Percentiles rank a stretch among this genome's conserved stretches.
Conservation (phyloP, 345 rosid species). For the Cochlearia excelsa region DNA sequence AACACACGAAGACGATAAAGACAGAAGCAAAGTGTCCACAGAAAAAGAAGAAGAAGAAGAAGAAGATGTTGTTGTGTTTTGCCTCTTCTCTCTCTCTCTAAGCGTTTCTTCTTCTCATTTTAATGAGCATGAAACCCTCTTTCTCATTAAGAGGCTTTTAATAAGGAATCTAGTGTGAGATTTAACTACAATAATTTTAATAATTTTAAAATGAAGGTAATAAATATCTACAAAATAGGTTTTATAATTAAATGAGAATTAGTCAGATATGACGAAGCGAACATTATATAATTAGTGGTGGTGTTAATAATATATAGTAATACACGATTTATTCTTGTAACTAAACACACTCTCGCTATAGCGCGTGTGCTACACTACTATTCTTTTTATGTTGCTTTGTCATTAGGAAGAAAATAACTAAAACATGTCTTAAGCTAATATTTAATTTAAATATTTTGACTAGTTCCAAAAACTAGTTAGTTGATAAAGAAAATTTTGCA, state of each 20-base stretch:
- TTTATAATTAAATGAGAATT: constrained; percentile 32
- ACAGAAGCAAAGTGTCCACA: constrained; percentile 21
- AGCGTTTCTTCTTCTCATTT: constrained; percentile 1
- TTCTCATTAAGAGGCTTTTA: constrained; percentile 29
- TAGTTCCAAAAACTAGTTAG: too few relatives aligned
- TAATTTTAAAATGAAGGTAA: not conserved
- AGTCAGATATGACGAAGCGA: constrained; percentile 40
- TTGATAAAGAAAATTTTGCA: too few relatives aligned
- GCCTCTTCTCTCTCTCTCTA: constrained; percentile 24
- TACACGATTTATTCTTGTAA: constrained; percentile 9
- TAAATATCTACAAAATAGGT: not conserved
- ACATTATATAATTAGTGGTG: constrained; percentile 37
- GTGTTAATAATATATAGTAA: constrained; percentile 1
- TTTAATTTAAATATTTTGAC: too few relatives aligned
- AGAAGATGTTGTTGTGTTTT: not conserved
- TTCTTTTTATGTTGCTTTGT: too few relatives aligned
- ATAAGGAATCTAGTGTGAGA: constrained; percentile 24
- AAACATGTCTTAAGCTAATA: too few relatives aligned
- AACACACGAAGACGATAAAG: not conserved
- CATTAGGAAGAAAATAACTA: too few relatives aligned
- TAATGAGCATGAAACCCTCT: constrained; percentile 17
- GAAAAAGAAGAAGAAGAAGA: not conserved
- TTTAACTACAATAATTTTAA: constrained; percentile 13
- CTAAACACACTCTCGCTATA: not conserved
- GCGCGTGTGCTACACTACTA: constrained; percentile 10